Base-by-base conservation (phyloP, 2,329 filamentous ascomycete species). In the Biscogniauxia sp. region DNA sequence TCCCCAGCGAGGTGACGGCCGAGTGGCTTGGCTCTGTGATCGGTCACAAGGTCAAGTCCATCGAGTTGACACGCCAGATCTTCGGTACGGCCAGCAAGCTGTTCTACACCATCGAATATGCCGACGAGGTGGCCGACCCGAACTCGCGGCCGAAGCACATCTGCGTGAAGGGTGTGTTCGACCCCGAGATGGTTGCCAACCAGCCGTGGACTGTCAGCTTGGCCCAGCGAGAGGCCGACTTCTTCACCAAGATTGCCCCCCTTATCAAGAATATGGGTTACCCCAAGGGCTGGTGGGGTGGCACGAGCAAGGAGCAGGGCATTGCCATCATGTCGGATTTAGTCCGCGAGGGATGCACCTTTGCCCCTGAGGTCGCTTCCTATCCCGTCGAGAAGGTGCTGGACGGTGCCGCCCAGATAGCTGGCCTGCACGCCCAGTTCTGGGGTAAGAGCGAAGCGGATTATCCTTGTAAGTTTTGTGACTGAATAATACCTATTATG, bases 91-190 rank as follows among this genome's bases (percentile, higher is more conserved):
- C 57, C 20, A 68, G 67, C 62, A 73, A 72, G 61, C 57, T 74
- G 9, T 72, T 74, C 56, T 71, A 65, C 62, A 59, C 64, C 20
- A 65, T 70, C 56, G 57, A 62, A 25, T 70, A 70, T 32, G 66
- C 53, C 5, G 60, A 67, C 32, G 62, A 64, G 25, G 57, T 53
- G 11, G 51, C 56, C 20, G 61, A 66, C 25, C 53, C 57, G 32
- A 32, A n/a, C 51, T 60, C 57, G 20, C 56, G 64, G 51, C 64
- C 67, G 6, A 66, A 59, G 15, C 61, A 72, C 26, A 57, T 78
- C 54, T 78, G 75, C 51, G 61, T 78, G 58, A 78, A 78, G 66
- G 76, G 75, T 19, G 71, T 73, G n/a, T 77, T 78, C 60, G 72
- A 76, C 55, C 73, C 73, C 6, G 64, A 61, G 13, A 75, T 76